These are phyloP conservation scores for Aphanomyces euteiches DNA, from an alignment of 352 stramenopile genomes.

Conservation along the genomic window DNA sequence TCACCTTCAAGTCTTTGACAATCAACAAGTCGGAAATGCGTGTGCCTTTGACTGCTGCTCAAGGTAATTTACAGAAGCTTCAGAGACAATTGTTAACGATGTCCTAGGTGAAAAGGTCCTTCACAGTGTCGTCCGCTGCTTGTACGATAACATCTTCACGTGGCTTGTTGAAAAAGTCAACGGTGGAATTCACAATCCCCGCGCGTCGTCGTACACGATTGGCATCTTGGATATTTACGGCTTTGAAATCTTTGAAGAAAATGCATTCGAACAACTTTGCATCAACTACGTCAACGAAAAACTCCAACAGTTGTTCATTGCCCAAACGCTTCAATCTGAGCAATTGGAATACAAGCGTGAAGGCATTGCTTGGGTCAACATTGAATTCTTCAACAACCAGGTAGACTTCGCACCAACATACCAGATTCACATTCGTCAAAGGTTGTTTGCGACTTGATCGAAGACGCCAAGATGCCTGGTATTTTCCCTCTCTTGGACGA, in stretches of 20 bases:
- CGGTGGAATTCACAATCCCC: conserved; percentile 64
- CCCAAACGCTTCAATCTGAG: conserved; percentile 84
- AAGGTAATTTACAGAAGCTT: conserved; percentile 23
- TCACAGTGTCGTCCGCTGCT: conserved; percentile 78
- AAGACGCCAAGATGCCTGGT: conserved; percentile 58
- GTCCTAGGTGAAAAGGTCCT: conserved; percentile 43
- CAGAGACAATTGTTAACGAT: conserved; percentile 1
- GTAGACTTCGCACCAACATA: conserved; percentile 12
- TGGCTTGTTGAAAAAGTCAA: conserved; percentile 86
- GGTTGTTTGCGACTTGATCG: conserved; percentile 83
- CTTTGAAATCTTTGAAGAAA: conserved; percentile 94
- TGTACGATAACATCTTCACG: conserved; percentile 90
- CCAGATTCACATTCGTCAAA: background rate
- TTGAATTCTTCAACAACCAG: conserved; percentile 93
- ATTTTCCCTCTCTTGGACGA: conserved; percentile 85
- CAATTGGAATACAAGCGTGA: conserved; percentile 96
- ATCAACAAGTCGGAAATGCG: conserved; percentile 78
- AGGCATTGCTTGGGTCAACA: conserved; percentile 87
- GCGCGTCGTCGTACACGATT: conserved; percentile 47
- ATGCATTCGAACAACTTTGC: conserved; percentile 94
- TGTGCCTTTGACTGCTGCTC: conserved; percentile 47
- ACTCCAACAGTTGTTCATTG: conserved; percentile 91
- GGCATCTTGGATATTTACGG: conserved; percentile 96
- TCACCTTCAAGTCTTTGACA: conserved; percentile 75
- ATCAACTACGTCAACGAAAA: conserved; percentile 96